Conservation (phyloP, 306 rosid genomes). For the Fragaria nilgerrensis region DNA sequence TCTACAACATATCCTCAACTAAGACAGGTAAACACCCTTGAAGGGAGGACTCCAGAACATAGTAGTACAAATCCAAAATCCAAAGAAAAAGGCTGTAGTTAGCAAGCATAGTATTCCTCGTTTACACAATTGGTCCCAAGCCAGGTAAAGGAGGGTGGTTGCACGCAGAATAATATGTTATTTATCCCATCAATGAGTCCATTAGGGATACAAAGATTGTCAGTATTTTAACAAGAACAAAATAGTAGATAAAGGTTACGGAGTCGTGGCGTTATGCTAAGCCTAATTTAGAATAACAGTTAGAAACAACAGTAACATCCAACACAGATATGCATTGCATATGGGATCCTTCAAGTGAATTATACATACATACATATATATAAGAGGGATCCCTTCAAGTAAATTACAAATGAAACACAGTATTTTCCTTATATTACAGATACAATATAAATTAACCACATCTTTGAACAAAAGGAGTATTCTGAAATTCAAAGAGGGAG, state of each 20-base stretch:
- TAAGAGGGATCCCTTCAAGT: too few relatives aligned
- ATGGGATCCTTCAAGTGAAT: too few relatives aligned
- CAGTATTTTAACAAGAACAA: neutral
- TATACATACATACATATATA: too few relatives aligned
- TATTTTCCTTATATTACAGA: neutral
- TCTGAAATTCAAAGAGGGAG: slow-evolving; percentile 8
- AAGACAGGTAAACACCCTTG: neutral
- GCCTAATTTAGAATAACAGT: neutral
- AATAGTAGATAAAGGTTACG: too few relatives aligned
- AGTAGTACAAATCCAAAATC: neutral
- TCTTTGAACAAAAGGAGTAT: neutral
- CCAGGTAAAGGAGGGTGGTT: neutral
- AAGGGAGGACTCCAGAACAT: neutral
- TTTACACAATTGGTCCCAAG: neutral
- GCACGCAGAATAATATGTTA: neutral
- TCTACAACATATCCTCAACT: neutral
- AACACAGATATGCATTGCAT: too few relatives aligned
- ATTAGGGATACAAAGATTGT: neutral
- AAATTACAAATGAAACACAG: neutral
- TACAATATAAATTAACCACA: neutral
- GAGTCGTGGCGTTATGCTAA: neutral
- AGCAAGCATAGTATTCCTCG: neutral
- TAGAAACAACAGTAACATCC: too few relatives aligned
- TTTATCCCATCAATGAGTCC: too few relatives aligned
- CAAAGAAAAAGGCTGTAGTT: too few relatives aligned